Conservation (phyloP, 345 rosid species). For the Salix viminalis region DNA sequence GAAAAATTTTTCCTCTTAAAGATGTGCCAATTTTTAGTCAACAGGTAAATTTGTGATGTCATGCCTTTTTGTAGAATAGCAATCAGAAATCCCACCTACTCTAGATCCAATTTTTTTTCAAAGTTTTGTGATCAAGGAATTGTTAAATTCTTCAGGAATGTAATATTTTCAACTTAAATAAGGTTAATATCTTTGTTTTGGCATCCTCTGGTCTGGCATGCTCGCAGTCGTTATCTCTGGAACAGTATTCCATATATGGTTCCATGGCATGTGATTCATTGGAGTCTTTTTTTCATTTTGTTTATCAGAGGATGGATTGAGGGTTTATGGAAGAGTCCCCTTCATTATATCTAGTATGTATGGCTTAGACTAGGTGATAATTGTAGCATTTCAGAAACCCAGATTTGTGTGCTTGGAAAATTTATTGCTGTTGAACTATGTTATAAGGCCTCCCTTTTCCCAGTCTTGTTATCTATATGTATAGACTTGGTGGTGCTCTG, state of each 20-base stretch:
- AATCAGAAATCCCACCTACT: neutral
- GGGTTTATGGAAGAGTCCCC: neutral
- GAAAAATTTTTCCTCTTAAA: neutral
- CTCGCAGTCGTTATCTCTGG: neutral
- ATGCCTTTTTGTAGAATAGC: neutral
- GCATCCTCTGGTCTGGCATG: neutral
- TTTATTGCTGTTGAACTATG: neutral
- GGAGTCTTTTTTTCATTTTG: neutral
- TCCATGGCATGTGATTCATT: neutral
- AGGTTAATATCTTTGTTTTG: neutral
- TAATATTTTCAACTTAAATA: neutral
- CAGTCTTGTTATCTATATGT: neutral
- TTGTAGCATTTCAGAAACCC: conserved; percentile 1
- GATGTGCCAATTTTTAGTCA: neutral
- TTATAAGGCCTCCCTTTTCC: neutral
- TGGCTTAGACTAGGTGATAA: neutral
- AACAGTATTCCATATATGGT: neutral
- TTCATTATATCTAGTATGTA: neutral
- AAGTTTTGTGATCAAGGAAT: neutral
- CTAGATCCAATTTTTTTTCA: neutral
- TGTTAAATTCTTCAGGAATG: neutral
- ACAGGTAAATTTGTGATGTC: neutral
- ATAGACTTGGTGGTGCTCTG: neutral
- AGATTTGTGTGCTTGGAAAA: neutral
- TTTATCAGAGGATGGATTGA: neutral